These are phyloP conservation scores for Passalora sequoiae DNA, from an alignment of 2,329 filamentous ascomycete genomes.

Conservation along the genomic window DNA sequence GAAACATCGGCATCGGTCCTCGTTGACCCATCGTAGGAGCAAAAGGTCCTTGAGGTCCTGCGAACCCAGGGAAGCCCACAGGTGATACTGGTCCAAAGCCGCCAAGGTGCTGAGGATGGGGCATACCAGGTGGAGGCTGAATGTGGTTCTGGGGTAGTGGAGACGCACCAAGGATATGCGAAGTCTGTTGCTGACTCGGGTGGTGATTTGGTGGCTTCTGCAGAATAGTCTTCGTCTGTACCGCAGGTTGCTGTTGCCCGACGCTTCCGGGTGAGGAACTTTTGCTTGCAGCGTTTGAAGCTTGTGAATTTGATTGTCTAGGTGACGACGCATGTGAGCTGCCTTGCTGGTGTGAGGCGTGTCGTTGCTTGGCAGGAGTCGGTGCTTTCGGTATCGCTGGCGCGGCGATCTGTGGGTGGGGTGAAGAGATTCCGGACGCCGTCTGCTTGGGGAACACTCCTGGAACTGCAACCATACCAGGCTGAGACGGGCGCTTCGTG, in stretches of 20 bases:
- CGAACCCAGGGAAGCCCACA: slow-evolving; percentile 55
- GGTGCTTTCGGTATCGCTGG: slow-evolving; percentile 78
- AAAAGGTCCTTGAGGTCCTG: slow-evolving; percentile 50
- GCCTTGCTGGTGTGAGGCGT: slow-evolving; percentile 64
- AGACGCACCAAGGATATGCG: slow-evolving; percentile 19
- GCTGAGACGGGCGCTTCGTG: slow-evolving; percentile 56
- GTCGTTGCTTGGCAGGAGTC: slow-evolving; percentile 70
- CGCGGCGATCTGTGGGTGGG: slow-evolving; percentile 71
- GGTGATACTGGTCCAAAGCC: slow-evolving; percentile 44
- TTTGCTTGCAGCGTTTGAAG: slow-evolving; percentile 44
- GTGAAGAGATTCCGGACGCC: slow-evolving; percentile 60
- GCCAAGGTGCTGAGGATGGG: slow-evolving; percentile 38
- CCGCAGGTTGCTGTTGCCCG: slow-evolving; percentile 60
- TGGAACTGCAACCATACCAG: slow-evolving; percentile 52
- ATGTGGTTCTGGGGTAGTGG: slow-evolving; percentile 56
- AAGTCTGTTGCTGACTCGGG: slow-evolving; percentile 48
- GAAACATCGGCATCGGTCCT: slow-evolving; percentile 50
- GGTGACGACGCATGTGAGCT: slow-evolving; percentile 65
- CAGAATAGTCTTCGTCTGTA: slow-evolving; percentile 58
- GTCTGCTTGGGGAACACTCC: slow-evolving; percentile 51
- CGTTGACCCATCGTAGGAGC: slow-evolving; percentile 50
- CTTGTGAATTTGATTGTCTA: slow-evolving; percentile 55
- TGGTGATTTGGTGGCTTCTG: slow-evolving; percentile 53
- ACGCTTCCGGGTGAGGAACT: slow-evolving; percentile 55
- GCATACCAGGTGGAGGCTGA: slow-evolving; percentile 53